Percentiles rank a stretch among this genome's conserved stretches.
These are phyloP conservation scores for Fraxinus platypoda DNA, from an alignment of 305 asterid species.

Conservation along the genomic window DNA sequence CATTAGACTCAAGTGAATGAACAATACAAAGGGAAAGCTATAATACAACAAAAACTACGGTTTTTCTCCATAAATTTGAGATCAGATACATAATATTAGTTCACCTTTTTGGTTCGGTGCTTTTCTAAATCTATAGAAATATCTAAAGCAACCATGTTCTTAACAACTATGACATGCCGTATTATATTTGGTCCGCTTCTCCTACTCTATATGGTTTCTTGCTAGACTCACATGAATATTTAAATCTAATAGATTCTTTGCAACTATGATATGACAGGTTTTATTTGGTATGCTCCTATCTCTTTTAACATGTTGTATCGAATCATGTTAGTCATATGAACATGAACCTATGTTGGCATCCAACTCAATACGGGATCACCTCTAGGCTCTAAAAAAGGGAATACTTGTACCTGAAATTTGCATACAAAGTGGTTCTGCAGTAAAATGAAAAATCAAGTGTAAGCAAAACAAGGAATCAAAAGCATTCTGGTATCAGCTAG, in stretches of 20 bases:
- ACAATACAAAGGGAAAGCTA: neutral
- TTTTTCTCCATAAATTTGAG: neutral
- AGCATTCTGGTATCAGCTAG: neutral
- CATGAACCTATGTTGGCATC: neutral
- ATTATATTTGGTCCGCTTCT: neutral
- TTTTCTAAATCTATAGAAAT: neutral
- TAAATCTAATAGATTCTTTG: neutral
- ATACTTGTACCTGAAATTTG: neutral
- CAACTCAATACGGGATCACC: neutral
- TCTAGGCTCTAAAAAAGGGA: neutral
- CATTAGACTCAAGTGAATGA: neutral
- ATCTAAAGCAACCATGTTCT: neutral
- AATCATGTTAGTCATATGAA: neutral
- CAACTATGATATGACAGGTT: neutral
- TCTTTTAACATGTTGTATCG: neutral
- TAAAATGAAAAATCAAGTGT: conserved; percentile 7
- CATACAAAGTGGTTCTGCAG: neutral
- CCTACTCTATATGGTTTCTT: neutral
- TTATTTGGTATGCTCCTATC: neutral
- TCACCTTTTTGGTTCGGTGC: neutral
- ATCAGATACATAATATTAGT: neutral
- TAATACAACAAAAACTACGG: neutral
- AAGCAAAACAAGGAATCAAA: neutral
- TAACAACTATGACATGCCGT: neutral
- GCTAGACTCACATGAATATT: neutral